Conservation (phyloP, 352 stramenopile genomes). For the Phytophthora vignae region DNA sequence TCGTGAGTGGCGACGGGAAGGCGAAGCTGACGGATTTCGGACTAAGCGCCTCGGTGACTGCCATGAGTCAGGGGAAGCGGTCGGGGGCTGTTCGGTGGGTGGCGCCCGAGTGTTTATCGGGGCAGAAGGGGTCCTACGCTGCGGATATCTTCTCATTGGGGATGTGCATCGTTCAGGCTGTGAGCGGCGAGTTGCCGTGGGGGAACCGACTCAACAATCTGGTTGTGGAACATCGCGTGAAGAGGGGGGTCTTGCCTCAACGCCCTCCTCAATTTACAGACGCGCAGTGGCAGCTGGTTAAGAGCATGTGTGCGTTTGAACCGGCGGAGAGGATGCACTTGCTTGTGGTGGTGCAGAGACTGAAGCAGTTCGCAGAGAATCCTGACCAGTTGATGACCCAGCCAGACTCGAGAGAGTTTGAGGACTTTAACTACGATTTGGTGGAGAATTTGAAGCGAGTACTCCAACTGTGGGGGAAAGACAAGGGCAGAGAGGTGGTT, state of each 20-base stretch:
- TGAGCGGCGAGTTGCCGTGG: slow-evolving; percentile 9
- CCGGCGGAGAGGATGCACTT: no score
- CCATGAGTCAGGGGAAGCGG: no score
- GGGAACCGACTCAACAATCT: background rate
- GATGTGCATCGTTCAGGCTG: slow-evolving; percentile 20
- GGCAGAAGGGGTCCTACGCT: slow-evolving; percentile 1
- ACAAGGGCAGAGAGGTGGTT: no score
- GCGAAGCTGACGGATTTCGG: slow-evolving; percentile 43
- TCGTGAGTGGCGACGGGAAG: slow-evolving; percentile 75
- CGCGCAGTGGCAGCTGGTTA: no score
- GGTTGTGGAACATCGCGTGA: background rate
- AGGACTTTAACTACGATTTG: no score
- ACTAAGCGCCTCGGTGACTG: slow-evolving; percentile 4
- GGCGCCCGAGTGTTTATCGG: slow-evolving; percentile 4
- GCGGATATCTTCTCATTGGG: slow-evolving; percentile 2
- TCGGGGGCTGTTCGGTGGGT: background rate
- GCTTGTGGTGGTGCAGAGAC: no score
- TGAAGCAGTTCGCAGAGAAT: no score
- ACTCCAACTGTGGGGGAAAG: no score
- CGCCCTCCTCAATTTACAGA: background rate
- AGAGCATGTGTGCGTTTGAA: no score
- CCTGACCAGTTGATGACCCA: no score
- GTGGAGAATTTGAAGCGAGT: no score
- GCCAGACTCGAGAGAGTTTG: no score
- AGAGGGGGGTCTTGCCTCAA: background rate